phyloP scores from a whole-genome alignment of 2,329 filamentous ascomycete genomes.

The Xylaria sp. region DNA sequence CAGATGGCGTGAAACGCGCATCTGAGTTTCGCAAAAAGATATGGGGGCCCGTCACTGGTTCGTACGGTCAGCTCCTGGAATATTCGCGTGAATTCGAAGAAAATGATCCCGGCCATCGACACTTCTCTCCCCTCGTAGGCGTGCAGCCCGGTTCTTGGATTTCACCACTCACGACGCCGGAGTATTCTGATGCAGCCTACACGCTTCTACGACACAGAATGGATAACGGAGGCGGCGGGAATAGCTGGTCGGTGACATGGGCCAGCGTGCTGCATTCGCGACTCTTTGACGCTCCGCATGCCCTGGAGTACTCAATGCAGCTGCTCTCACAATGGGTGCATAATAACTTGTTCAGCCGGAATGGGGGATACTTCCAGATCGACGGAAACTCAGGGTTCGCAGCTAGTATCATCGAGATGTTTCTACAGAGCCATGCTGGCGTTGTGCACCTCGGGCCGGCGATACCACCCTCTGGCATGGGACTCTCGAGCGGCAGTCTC shows the following conservation, averaged over 20 bases:
- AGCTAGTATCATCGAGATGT: slow-evolving; percentile 13
- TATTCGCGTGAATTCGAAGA: neutral
- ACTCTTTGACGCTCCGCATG: no score
- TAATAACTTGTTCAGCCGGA: no score
- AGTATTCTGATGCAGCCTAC: neutral
- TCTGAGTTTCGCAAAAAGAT: neutral
- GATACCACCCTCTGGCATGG: slow-evolving; percentile 15
- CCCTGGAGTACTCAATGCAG: no score
- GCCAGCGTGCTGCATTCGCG: neutral
- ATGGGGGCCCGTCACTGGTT: neutral
- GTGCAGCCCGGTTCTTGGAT: neutral
- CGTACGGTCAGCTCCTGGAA: neutral
- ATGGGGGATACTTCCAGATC: slow-evolving; percentile 13
- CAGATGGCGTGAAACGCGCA: neutral
- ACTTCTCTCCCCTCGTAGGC: neutral
- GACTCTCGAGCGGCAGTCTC: slow-evolving; percentile 13
- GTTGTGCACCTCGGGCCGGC: slow-evolving; percentile 19
- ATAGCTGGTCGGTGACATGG: no score
- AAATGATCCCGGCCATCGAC: neutral
- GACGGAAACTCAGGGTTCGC: slow-evolving; percentile 24
- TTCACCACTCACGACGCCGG: neutral
- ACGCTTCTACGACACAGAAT: neutral
- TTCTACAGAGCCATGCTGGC: slow-evolving; percentile 22
- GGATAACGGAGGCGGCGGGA: no score
- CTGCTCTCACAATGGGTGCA: no score